Percentiles rank a stretch among this genome's conserved stretches.
Evolutionary conservation across 768 basidiomycete genomes (phyloP).

Genomic region (Mycena crocata): DNA sequence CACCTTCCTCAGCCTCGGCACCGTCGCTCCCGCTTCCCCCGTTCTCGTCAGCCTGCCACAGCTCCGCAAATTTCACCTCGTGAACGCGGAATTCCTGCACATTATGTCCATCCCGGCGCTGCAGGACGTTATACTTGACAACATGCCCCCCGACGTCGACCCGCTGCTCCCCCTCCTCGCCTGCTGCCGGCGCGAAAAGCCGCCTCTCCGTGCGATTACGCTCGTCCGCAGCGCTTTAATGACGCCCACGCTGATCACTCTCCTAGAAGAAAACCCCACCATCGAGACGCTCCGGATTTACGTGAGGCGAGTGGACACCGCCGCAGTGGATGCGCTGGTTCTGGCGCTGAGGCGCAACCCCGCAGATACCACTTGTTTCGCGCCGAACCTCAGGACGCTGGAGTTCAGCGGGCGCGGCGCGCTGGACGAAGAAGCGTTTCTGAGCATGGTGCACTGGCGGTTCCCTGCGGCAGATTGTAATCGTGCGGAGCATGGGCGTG

Average conservation of each 20-base stretch:
- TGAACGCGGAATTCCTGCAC: background rate
- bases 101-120: constrained; percentile 7
- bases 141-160: background rate
- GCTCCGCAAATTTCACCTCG: background rate
- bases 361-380: background rate
- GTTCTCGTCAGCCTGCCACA: background rate
- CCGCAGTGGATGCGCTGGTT: constrained; percentile 7
- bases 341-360: background rate
- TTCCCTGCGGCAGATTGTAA: too few relatives aligned
- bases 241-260: constrained; percentile 5
- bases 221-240: constrained; percentile 6
- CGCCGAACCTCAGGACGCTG: constrained; percentile 4
- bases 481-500: too few relatives aligned
- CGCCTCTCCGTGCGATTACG: background rate
- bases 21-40: background rate
- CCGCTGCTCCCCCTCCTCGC: constrained; percentile 8
- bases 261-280: background rate
- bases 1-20: background rate
- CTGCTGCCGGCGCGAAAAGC: constrained; percentile 8
- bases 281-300: constrained; percentile 4
- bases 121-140: background rate
- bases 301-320: background rate
- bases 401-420: constrained; percentile 15
- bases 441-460: constrained; percentile 9
- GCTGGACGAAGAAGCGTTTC: background rate